Conservation (phyloP, 176 grass and related monocot species). For the Avena eriantha region DNA sequence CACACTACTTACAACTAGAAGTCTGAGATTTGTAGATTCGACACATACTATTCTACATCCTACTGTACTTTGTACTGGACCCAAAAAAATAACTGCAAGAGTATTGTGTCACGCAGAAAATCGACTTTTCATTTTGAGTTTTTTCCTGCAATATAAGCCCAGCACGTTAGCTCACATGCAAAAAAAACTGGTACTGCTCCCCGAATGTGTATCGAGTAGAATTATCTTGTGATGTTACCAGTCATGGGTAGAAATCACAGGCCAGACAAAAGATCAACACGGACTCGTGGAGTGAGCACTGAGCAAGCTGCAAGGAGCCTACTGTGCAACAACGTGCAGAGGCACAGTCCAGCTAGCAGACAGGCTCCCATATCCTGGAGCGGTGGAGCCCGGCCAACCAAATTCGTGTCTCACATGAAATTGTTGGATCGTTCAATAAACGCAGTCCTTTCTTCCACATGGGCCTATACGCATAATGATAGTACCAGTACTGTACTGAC, state of each 20-base stretch:
- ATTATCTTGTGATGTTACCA: not conserved
- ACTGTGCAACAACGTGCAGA: conserved; percentile 21
- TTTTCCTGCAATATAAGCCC: too few relatives aligned
- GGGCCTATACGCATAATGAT: too few relatives aligned
- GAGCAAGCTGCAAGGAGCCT: conserved; percentile 19
- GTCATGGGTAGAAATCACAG: not conserved
- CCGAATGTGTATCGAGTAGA: not conserved
- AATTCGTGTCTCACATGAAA: not conserved
- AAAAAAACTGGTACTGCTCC: not conserved
- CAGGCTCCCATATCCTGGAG: not conserved
- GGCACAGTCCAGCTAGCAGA: not conserved
- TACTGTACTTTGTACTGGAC: too few relatives aligned
- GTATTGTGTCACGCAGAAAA: too few relatives aligned
- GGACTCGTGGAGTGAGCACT: not conserved
- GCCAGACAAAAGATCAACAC: not conserved
- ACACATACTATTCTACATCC: too few relatives aligned
- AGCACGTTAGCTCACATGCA: too few relatives aligned
- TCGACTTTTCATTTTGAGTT: too few relatives aligned
- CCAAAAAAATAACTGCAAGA: too few relatives aligned
- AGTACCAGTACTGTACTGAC: too few relatives aligned
- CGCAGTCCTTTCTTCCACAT: not conserved
- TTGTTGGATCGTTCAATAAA: not conserved
- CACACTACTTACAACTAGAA: too few relatives aligned
- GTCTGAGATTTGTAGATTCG: too few relatives aligned
- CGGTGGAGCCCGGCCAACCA: not conserved